Base-by-base conservation (phyloP, 2,329 filamentous ascomycete genomes). In the Ustilaginoidea virens region DNA sequence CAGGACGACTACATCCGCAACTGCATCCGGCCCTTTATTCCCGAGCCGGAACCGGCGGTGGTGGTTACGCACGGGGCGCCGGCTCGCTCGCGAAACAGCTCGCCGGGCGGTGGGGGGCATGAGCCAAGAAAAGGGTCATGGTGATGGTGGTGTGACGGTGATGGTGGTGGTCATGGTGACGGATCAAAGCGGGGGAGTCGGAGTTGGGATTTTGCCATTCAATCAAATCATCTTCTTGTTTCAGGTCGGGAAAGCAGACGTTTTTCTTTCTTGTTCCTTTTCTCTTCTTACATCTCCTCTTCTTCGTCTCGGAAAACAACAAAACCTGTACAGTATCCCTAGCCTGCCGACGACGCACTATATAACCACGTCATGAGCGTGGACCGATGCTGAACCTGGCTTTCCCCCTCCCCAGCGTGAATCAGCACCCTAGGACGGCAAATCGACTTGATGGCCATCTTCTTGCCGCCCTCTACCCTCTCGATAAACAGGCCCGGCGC, bases 401-500 rank as follows among this genome's bases (percentile, higher is more conserved):
- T n/a, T n/a, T n/a, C 39, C 5, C 39, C 42, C 6, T 46, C 42
- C 12, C 38, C 36, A 23, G 43, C 42, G 32, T 45, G 42, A 9
- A 54, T 40, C 14, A 55, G 40, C 7, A 55, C 52, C 11, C 35
- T 50, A 9, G 52, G 52, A 17, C 44, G 45, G 29, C 39, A 46
- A 13, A 55, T 43, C n/a, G 49, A 41, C 37, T 45, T 53, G 17
- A 45, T 29, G 5, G 38, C 35, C 23, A 40, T 35, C 33, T 51
- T 55, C 37, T 43, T 51, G 14, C 48, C 49, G 2, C 37, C 39
- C 5, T 52, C 45, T 5, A 55, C 32, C 28, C 48, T 44, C 30
- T 55, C 52, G 5, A 55, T 49, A 27, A 55, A 55, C 21, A 55
- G 34, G 1, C 52, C 52, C 0, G 52, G 52, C 5, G 49, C 48